A percentile compares a stretch with the other conserved stretches of the same genome.
These are phyloP conservation scores for Sordariomycetes sp. DNA, from an alignment of 2,329 filamentous ascomycete species.

Conservation along the genomic window DNA sequence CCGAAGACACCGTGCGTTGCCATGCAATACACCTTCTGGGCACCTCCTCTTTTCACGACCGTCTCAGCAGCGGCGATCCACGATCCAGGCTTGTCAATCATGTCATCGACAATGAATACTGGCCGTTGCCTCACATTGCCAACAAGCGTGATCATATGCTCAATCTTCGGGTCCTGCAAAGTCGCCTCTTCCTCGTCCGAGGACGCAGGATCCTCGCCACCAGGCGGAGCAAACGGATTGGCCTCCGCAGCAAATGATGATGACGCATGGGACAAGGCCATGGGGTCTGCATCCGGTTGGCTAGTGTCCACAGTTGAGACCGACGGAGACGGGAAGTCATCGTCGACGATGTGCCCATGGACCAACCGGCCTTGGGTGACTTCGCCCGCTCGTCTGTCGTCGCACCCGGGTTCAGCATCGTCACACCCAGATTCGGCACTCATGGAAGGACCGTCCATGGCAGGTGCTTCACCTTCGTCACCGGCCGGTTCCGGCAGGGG, in stretches of 20 bases:
- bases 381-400: slow-evolving; percentile 71
- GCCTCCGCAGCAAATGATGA: slow-evolving; percentile 57
- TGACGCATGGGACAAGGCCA: slow-evolving; percentile 68
- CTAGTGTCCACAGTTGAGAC: slow-evolving; percentile 56
- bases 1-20: slow-evolving; percentile 94
- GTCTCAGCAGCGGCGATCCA: slow-evolving; percentile 98
- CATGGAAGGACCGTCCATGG: slow-evolving; percentile 8
- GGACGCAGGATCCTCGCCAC: slow-evolving; percentile 62
- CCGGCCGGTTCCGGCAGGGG: slow-evolving; percentile 6
- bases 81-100: slow-evolving; percentile 94
- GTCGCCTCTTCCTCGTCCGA: slow-evolving; percentile 90
- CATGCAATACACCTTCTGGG: slow-evolving; percentile 94
- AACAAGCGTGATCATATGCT: slow-evolving; percentile 95
- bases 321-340: slow-evolving; percentile 73
- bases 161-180: slow-evolving; percentile 65
- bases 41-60: slow-evolving; percentile 81
- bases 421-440: slow-evolving; percentile 41
- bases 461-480: slow-evolving; percentile 1
- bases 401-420: slow-evolving; percentile 39
- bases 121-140: slow-evolving; percentile 80
- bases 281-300: slow-evolving; percentile 61
- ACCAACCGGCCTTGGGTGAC: slow-evolving; percentile 85
- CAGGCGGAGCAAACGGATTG: slow-evolving; percentile 62
- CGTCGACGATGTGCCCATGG: slow-evolving; percentile 90
- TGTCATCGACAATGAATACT: slow-evolving; percentile 94